Evolutionary conservation across 139 green algal species (phyloP), one percentile per base, ranked within the genome.

Genomic region (Parachlorella kessleri): DNA sequence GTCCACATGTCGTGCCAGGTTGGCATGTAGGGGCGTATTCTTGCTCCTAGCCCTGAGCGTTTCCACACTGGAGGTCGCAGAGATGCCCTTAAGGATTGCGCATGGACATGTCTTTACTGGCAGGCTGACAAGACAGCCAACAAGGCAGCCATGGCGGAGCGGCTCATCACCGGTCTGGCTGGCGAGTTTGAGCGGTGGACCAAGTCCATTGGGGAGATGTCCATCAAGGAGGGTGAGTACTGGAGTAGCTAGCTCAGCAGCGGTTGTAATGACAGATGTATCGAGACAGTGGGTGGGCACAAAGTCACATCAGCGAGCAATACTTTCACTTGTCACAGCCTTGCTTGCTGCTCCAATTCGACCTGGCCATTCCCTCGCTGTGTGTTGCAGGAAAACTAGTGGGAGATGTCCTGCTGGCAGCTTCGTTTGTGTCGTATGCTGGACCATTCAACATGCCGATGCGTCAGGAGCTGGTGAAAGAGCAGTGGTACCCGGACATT

Each of bases 141-240:
- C 72, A 98, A 98, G 85, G 94, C 91, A 2, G 79, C 87, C 77
- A 84, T 98, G 35, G 94, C 94, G 4, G 91, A 97, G 73, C 89
- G 94, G 42, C 88, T 98, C 2, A 96, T 98, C 79, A 95, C 92
- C 69, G 94, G 94, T 1, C 84, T 98, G 69, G 91, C 91, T 3
- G 89, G 93, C 40, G 94, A 98, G 88, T 96, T 92, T 68, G 84
- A 93, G 37, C 91, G 94, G 40, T 98, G 94, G 94, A 93, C 74
- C 35, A 85, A 91, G 32, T 90, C 91, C 78, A 95, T 98, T 42
- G 76, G 86, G 40, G 68, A 90, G 32, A 91, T 98, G 80, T 81
- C 92, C 18, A 72, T 80, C 23, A 70, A 67, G 4, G 86, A 91
- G 54, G 70, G n/a, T n/a, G n/a, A n/a, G n/a, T n/a, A n/a, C n/a